Percentiles rank a stretch among this genome's conserved stretches.
phyloP scores from a whole-genome alignment of 208 protist genomes.

The Naegleria lovaniensis region DNA sequence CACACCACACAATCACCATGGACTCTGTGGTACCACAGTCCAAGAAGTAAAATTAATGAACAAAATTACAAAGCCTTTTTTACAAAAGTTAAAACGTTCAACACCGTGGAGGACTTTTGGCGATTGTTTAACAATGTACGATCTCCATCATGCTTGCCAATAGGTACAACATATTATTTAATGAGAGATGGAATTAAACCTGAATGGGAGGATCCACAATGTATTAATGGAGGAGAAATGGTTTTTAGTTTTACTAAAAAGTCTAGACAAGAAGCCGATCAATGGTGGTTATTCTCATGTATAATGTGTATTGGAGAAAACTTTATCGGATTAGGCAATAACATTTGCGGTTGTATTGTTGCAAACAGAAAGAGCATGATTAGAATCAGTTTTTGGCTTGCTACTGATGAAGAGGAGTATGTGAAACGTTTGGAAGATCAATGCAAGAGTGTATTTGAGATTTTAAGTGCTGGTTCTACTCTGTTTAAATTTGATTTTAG shows the following conservation, averaged over 20 bases:
- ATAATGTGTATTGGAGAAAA: slow-evolving; percentile 1
- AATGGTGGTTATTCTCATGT: neutral
- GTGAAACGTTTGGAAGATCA: neutral
- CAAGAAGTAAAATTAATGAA: slow-evolving; percentile 22
- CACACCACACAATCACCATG: neutral
- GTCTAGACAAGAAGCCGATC: neutral
- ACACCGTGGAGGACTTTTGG: slow-evolving; percentile 54
- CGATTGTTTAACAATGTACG: slow-evolving; percentile 85
- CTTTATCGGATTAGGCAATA: neutral
- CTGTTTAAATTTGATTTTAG: neutral
- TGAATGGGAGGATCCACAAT: slow-evolving; percentile 85
- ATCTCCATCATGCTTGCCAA: slow-evolving; percentile 56
- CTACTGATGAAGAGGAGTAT: neutral
- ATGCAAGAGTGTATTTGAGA: neutral
- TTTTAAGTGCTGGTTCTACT: neutral
- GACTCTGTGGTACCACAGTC: neutral
- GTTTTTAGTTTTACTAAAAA: slow-evolving; percentile 16
- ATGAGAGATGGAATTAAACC: slow-evolving; percentile 88
- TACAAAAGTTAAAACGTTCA: neutral
- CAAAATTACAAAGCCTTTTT: slow-evolving; percentile 21
- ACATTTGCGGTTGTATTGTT: neutral
- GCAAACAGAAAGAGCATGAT: slow-evolving; percentile 10
- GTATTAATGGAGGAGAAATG: slow-evolving; percentile 61
- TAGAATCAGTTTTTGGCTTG: slow-evolving; percentile 2
- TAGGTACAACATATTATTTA: slow-evolving; percentile 78